phyloP scores from a whole-genome alignment of 2,329 filamentous ascomycete species.

The Botrytis porri region DNA sequence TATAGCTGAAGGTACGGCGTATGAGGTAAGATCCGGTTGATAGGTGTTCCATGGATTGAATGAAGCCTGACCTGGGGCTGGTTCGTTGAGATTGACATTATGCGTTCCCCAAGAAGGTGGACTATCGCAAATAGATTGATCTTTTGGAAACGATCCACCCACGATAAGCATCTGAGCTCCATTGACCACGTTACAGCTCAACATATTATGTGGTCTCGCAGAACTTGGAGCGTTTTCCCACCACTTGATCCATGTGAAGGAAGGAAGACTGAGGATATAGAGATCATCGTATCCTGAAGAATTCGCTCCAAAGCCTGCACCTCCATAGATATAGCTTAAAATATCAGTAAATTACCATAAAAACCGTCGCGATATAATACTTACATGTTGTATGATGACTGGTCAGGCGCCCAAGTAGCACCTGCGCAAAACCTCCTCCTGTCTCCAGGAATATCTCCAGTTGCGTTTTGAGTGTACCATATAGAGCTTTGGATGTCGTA shows the following conservation, averaged over 20 bases:
- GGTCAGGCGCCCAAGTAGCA: conserved; percentile 56
- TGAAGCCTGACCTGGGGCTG: conserved; percentile 43
- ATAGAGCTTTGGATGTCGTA: conserved; percentile 58
- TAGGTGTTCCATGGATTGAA: conserved; percentile 49
- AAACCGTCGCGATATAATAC: conserved; percentile 29
- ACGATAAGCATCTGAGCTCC: conserved; percentile 61
- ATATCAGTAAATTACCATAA: conserved; percentile 21
- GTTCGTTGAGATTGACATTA: conserved; percentile 52
- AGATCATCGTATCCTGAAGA: conserved; percentile 57
- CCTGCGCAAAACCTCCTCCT: conserved; percentile 61
- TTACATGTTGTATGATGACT: conserved; percentile 63
- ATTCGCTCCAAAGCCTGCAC: conserved; percentile 47
- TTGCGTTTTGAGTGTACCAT: conserved; percentile 59
- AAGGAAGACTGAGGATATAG: conserved; percentile 60
- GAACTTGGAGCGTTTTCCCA: conserved; percentile 41
- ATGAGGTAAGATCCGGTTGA: conserved; percentile 48
- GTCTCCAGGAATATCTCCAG: conserved; percentile 50
- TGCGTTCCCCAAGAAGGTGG: conserved; percentile 53
- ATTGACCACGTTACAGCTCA: conserved; percentile 53
- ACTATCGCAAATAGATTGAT: conserved; percentile 50
- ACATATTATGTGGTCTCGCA: conserved; percentile 48
- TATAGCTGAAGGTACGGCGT: conserved; percentile 53
- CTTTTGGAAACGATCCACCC: conserved; percentile 55
- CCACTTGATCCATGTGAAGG: conserved; percentile 61
- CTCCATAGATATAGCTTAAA: conserved; percentile 59